phyloP scores from a whole-genome alignment of 2,329 filamentous ascomycete species.

The Aureobasidium sp. region DNA sequence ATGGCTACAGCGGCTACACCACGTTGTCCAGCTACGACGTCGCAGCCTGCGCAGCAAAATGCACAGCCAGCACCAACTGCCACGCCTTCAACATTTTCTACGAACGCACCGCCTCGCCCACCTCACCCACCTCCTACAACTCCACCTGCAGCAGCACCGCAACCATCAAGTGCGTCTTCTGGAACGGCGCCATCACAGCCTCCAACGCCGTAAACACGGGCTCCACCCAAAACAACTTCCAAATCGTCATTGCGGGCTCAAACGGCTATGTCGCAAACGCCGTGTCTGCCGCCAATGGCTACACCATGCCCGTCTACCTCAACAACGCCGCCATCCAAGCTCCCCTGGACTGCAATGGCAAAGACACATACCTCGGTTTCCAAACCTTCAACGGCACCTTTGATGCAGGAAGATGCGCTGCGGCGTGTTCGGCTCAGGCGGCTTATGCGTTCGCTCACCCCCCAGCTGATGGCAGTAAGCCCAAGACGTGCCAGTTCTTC shows the following conservation, averaged over 20 bases:
- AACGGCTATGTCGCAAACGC: slow-evolving; percentile 11
- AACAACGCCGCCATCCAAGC: slow-evolving; percentile 20
- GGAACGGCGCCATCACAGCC: slow-evolving; percentile 22
- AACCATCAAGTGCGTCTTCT: slow-evolving; percentile 29
- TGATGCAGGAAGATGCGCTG: slow-evolving; percentile 1
- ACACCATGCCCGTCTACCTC: slow-evolving; percentile 14
- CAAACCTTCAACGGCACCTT: slow-evolving; percentile 18
- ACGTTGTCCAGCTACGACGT: slow-evolving; percentile 1
- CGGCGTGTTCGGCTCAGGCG: slow-evolving; percentile 18
- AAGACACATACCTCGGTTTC: slow-evolving; percentile 22
- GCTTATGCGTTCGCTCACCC: background rate
- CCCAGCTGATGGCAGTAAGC: background rate
- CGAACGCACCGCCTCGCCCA: slow-evolving; percentile 25
- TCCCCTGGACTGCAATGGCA: slow-evolving; percentile 20
- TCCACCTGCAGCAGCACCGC: background rate
- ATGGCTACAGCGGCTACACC: background rate
- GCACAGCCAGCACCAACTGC: slow-evolving; percentile 8
- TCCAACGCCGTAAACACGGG: slow-evolving; percentile 27
- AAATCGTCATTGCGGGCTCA: slow-evolving; percentile 13
- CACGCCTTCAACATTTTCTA: slow-evolving; percentile 19
- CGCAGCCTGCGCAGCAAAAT: slow-evolving; percentile 5
- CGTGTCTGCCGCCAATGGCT: slow-evolving; percentile 10
- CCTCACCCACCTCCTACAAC: background rate
- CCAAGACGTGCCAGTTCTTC: slow-evolving; percentile 22
- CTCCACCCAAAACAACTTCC: slow-evolving; percentile 22